Conservation (phyloP, 2,329 filamentous ascomycete genomes). For the Coleophoma cylindrospora region DNA sequence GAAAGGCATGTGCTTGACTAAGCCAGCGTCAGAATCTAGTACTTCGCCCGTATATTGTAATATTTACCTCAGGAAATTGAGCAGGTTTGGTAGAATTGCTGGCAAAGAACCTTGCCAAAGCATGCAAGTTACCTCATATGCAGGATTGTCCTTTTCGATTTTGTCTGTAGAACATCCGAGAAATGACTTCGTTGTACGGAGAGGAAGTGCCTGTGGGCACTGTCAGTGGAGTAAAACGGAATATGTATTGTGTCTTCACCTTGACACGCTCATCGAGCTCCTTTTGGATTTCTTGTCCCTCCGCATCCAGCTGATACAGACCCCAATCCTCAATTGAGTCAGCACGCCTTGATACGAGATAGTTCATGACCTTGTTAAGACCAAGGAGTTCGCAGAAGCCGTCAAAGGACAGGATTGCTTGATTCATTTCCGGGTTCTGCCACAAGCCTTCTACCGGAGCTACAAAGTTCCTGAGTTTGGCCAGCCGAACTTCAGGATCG, state of each 20-base stretch:
- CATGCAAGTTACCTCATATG: constrained; percentile 69
- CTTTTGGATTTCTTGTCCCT: constrained; percentile 73
- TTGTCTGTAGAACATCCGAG: constrained; percentile 91
- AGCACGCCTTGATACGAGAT: constrained; percentile 68
- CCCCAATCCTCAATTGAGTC: constrained; percentile 82
- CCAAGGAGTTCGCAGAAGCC: constrained; percentile 78
- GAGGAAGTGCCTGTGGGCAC: constrained; percentile 52
- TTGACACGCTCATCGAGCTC: constrained; percentile 73
- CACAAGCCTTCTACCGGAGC: constrained; percentile 78
- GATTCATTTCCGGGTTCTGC: constrained; percentile 65
- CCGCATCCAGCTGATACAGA: constrained; percentile 66
- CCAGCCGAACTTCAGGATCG: constrained; percentile 63
- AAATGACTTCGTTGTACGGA: constrained; percentile 86
- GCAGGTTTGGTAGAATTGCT: constrained; percentile 75
- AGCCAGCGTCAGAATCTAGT: neutral
- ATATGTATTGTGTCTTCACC: constrained; percentile 27
- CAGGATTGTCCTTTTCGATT: constrained; percentile 65
- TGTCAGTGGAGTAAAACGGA: constrained; percentile 23
- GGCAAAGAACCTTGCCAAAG: constrained; percentile 87
- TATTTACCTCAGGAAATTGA: constrained; percentile 70
- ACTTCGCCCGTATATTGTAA: constrained; percentile 12
- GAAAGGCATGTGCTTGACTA: constrained; percentile 85
- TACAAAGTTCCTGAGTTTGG: constrained; percentile 71
- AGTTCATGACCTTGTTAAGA: constrained; percentile 74
- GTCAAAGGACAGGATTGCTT: constrained; percentile 66